Evolutionary conservation across 2,329 filamentous ascomycete species (phyloP), one percentile per base, ranked within the genome.

Genomic region (Ascochyta viciae-villosae): DNA sequence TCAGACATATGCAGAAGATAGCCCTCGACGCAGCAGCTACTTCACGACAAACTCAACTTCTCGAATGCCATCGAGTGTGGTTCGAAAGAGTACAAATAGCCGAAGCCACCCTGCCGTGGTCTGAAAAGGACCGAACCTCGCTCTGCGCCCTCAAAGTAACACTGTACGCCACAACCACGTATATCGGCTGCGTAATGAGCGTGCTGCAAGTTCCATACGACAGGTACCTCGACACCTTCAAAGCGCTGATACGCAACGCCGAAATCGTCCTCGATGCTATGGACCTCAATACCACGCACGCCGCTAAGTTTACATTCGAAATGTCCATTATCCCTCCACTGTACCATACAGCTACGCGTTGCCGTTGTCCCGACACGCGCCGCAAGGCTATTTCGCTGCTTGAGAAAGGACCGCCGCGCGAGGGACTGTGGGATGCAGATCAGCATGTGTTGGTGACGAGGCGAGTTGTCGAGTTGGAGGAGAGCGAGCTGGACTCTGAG

Each of bases 351-450:
- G 59, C 62, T 3, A 43, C 37, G 4, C 53, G 60, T 31, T 63
- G 60, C 42, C 64, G 66, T 22, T 64, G 61, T 39, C 66, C 64
- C 3, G 29, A 31, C 33, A 64, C 61, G 5, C 61, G 66, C 10
- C 66, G 64, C 19, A 58, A 61, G 40, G 63, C 66, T 10, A 35
- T 66, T 37, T 26, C 60, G 3, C 52, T 64, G 6, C 64, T 68
- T 13, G 48, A 54, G 12, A 49, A 54, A 13, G 46, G 60, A 1
- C 54, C 53, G 6, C 64, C 63, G 0, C 63, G 66, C 7, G 66
- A 68, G 49, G 64, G 57, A 3, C 54, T 68, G 13, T 67, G 64
- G 61, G 66, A 68, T 26, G 58, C 63, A 10, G 47, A 63, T 8
- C 58, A 63, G 22, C 53, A 61, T 15, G 42, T 50, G 1, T 26